A percentile compares a stretch with the other conserved stretches of the same genome.
Conservation (phyloP, 1,284 basidiomycete genomes). For the Irpex lacteus region DNA sequence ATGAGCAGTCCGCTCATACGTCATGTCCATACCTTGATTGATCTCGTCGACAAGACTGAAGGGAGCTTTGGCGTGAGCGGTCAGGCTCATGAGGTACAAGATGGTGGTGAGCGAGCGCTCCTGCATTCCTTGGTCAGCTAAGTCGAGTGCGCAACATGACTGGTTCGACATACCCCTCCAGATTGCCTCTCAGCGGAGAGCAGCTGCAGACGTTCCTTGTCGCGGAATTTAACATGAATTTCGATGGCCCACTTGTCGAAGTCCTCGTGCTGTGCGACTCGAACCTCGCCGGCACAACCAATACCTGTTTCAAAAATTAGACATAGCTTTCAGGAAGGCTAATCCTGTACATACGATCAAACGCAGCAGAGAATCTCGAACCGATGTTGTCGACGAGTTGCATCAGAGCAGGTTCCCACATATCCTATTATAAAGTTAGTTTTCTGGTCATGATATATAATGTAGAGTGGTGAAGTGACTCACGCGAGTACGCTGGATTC, state of each 20-base stretch:
- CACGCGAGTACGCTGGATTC: conserved; percentile 68
- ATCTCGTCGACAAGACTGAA: conserved; percentile 98
- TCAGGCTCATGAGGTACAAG: conserved; percentile 94
- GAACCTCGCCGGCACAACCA: conserved; percentile 89
- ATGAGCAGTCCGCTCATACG: conserved; percentile 92
- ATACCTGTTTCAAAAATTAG: conserved; percentile 51
- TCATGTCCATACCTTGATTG: conserved; percentile 98
- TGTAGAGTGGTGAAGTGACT: conserved; percentile 18
- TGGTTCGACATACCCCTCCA: conserved; percentile 75
- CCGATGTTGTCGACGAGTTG: conserved; percentile 78
- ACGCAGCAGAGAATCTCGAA: conserved; percentile 84
- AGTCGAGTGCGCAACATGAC: background rate
- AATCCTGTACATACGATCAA: conserved; percentile 67
- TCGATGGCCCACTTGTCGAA: conserved; percentile 96
- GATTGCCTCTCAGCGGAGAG: conserved; percentile 91
- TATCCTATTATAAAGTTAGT: conserved; percentile 44
- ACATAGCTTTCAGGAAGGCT: background rate
- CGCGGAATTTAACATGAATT: conserved; percentile 95
- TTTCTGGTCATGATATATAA: background rate
- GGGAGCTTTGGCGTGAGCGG: conserved; percentile 87
- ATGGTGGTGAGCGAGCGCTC: conserved; percentile 97
- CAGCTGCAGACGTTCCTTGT: conserved; percentile 82
- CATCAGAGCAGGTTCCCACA: conserved; percentile 86
- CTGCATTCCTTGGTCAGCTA: conserved; percentile 38
- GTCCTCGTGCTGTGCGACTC: conserved; percentile 73